phyloP scores from a whole-genome alignment of 1,284 basidiomycete genomes.

The Lentinula novae-zelandiae region DNA sequence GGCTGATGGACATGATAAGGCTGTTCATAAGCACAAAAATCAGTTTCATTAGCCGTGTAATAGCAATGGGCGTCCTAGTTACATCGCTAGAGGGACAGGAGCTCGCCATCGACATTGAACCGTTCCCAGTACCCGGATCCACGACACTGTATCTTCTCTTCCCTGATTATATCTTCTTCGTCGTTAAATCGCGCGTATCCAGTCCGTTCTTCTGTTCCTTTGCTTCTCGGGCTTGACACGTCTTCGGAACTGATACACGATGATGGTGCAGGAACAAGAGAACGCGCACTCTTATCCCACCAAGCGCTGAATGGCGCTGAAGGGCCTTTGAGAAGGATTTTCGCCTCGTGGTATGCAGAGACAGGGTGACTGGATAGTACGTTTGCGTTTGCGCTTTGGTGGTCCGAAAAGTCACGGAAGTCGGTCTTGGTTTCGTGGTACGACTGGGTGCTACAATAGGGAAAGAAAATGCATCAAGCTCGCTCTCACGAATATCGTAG shows the following conservation, averaged over 20 bases:
- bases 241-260: neutral
- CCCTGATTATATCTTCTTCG: too few relatives aligned
- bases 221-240: neutral
- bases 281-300: constrained; percentile 20
- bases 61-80: too few relatives aligned
- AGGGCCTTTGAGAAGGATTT: constrained; percentile 31
- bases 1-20: too few relatives aligned
- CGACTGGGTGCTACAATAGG: neutral
- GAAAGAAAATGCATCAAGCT: neutral
- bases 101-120: constrained; percentile 27
- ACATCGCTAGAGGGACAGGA: neutral
- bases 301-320: constrained; percentile 57
- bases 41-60: too few relatives aligned
- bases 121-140: constrained; percentile 28
- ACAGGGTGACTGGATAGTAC: neutral
- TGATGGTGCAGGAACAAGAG: neutral
- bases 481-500: neutral
- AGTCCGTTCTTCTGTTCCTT: neutral
- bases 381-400: neutral
- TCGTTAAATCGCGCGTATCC: neutral
- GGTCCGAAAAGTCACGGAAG: neutral
- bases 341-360: constrained; percentile 34
- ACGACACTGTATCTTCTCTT: neutral
- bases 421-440: neutral
- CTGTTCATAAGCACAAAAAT: too few relatives aligned